These are phyloP conservation scores for Hemileia vastatrix DNA, from an alignment of 1,284 basidiomycete genomes.

Conservation along the genomic window DNA sequence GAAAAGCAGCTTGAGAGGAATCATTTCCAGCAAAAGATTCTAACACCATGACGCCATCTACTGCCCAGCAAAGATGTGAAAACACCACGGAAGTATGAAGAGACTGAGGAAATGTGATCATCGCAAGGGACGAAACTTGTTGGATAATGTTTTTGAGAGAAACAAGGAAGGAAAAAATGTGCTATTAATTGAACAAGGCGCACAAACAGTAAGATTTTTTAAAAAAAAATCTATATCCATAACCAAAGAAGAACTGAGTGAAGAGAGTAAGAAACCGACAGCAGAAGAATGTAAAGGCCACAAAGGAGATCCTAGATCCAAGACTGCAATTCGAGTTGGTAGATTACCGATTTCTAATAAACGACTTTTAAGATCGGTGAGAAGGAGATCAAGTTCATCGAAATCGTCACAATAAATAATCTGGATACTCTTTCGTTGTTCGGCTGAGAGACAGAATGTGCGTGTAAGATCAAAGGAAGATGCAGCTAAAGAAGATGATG, in stretches of 20 bases:
- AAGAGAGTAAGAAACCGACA: neutral
- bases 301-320: conserved; percentile 9
- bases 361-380: neutral
- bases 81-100: conserved; percentile 2
- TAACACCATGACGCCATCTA: conserved; percentile 2
- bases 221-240: neutral
- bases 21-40: conserved; percentile 21
- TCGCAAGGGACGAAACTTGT: neutral
- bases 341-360: neutral
- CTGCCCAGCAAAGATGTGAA: conserved; percentile 12
- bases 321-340: conserved; percentile 14
- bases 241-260: neutral
- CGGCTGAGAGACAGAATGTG: conserved; percentile 12
- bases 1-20: conserved; percentile 16
- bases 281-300: neutral
- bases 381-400: neutral
- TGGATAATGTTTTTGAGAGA: conserved; percentile 4
- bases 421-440: neutral
- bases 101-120: conserved; percentile 13
- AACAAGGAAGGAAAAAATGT: conserved; percentile 13
- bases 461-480: conserved; percentile 8
- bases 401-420: neutral
- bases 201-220: too few relatives aligned
- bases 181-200: conserved; percentile 3
- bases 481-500: neutral